These are phyloP conservation scores for Apiospora aurea DNA, from an alignment of 2,329 filamentous ascomycete species.

Conservation along the genomic window DNA sequence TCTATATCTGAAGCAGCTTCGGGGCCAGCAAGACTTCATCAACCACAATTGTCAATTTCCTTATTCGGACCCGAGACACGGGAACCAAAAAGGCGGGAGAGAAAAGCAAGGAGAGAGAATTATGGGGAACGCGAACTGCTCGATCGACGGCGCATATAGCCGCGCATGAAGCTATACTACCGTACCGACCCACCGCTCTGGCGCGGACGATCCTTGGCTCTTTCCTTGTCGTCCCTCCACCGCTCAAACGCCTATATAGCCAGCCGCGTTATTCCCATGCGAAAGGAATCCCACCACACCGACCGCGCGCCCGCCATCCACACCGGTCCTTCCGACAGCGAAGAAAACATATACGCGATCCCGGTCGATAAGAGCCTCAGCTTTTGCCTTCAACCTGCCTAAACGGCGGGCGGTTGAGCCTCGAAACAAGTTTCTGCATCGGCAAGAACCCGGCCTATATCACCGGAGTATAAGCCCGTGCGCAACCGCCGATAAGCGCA, in stretches of 20 bases:
- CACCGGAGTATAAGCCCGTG: neutral
- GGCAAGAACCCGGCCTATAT: neutral
- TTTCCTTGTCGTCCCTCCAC: neutral
- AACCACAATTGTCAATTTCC: neutral
- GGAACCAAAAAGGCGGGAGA: neutral
- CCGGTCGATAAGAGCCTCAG: neutral
- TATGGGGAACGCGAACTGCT: neutral
- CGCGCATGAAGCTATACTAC: slow-evolving; percentile 1
- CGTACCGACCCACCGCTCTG: slow-evolving; percentile 8
- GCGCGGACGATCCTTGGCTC: neutral
- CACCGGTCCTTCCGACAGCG: neutral
- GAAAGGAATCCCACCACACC: neutral
- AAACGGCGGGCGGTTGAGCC: neutral
- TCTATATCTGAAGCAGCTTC: neutral
- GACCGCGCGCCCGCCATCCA: neutral
- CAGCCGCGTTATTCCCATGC: neutral
- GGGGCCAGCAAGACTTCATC: neutral
- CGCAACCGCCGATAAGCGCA: neutral
- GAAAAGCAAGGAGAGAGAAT: neutral
- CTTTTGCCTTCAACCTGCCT: neutral
- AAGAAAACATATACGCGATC: neutral
- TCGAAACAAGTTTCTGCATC: neutral
- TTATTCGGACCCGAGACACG: neutral
- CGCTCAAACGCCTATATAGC: neutral
- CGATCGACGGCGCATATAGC: slow-evolving; percentile 16